Percentiles rank a stretch among this genome's conserved stretches.
phyloP scores from a whole-genome alignment of 805 yeast species.

The Candida awuae region DNA sequence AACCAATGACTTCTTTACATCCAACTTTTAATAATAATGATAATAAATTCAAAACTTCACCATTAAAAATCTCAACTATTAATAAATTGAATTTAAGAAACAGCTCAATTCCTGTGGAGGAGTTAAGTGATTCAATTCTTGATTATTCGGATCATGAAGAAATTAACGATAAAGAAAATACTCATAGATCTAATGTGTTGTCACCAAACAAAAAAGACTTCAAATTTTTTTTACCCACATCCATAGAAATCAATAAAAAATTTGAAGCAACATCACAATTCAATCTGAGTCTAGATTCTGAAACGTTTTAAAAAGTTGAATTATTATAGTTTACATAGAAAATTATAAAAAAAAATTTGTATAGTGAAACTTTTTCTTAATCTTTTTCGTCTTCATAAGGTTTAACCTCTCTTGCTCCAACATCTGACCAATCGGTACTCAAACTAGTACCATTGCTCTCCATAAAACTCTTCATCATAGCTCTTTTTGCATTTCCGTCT shows the following conservation, averaged over 20 bases:
- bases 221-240: not conserved
- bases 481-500: conserved; percentile 80
- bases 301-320: conserved; percentile 8
- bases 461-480: conserved; percentile 94
- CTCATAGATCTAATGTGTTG: not conserved
- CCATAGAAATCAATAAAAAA: not conserved
- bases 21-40: not conserved
- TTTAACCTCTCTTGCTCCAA: conserved; percentile 50
- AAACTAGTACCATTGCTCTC: conserved; percentile 92
- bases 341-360: not conserved
- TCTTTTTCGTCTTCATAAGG: conserved; percentile 8
- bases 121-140: conserved; percentile 23
- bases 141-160: conserved; percentile 13
- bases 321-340: not conserved
- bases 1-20: conserved; percentile 3
- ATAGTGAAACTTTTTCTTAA: not conserved
- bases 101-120: conserved; percentile 17
- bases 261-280: not conserved
- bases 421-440: conserved; percentile 92
- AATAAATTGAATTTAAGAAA: conserved; percentile 17
- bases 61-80: conserved; percentile 2
- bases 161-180: not conserved
- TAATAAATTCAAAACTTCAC: conserved; percentile 12
- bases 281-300: conserved; percentile 11
- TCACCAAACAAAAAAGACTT: not conserved